Base-by-base conservation (phyloP, 305 asterid genomes). In the Rubia occidens region DNA sequence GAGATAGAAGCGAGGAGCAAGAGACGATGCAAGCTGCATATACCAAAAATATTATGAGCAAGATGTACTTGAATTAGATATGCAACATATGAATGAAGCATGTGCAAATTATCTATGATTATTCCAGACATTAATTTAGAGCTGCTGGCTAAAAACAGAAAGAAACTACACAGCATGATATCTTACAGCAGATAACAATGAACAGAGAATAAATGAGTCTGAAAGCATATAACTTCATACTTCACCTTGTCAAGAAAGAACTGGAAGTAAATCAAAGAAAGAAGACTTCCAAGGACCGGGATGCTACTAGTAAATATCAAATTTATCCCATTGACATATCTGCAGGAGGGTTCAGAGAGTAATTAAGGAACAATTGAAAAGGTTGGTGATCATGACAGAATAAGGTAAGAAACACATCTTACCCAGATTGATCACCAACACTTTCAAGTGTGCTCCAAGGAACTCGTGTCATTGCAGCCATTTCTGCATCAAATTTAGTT, bases 361-460 rank as follows among this genome's bases (percentile, higher is more conserved):
- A 42, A 40, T 35, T 21, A 32, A 53, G 17, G 44, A 21, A 35
- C 29, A 3, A 32, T 72, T 60, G 26, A 51, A 53, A 37, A 64
- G 15, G 64, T 21, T 68, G 64, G 45, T 18, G 37, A 59, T 20
- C 37, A 2, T 39, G 32, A 60, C 45, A 76, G 74, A 21, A 60
- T 61, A 45, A 67, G 59, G 11, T 37, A 69, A 74, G 56, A 69
- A 71, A 65, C 51, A 66, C 47, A 61, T 80, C 91, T 83, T 91
- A 94, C 99, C 83, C 97, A 11, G 99, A 94, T 79, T 94, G 99
- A 82, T 94, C 99, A 70, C 99, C 97, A 79, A 94, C 99, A 82
- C 96, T 94, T 83, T 94, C 99, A 64, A 94, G 96, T 9, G 93
- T 89, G 77, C 88, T 91, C 99, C 99, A 94, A 74, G 91, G 95